Base-by-base conservation (phyloP, 371 early-diverging fungal genomes). In the Lichtheimia corymbifera region DNA sequence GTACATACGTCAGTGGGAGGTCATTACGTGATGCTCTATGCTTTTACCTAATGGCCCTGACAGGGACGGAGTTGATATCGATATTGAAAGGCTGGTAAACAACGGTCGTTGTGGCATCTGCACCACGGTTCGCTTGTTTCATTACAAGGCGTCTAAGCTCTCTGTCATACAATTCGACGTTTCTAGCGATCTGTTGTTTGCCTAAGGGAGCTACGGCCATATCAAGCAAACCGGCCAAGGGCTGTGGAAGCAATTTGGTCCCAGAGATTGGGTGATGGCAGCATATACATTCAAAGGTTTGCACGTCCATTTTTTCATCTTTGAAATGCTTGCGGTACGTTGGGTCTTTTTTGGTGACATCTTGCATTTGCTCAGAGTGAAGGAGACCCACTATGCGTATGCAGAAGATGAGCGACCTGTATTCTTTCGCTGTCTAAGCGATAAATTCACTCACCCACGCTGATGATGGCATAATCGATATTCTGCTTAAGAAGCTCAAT, bases 281-380 rank as follows among this genome's bases (percentile, higher is more conserved):
- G 17, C 77, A 77, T 22, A 57, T 42, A 45, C 77, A 74, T 47
- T 77, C 77, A 45, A 58, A 66, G 14, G 53, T 15, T 6, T 59
- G 68, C 5, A 69, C 43, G 35, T 79, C 62, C 5, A 68, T 54
- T 0, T 22, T 50, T n/a, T 43, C 22, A 27, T 66, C 55, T 17
- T 61, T 18, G 17, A 79, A 76, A 2, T 30, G 49, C 22, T 72
- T 76, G 22, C 57, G 58, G 45, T 79, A 79, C 0, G 55, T 61
- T 4, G 66, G 63, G 4, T 62, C 15, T 4, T 59, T 22, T n/a
- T 62, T 40, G 27, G 71, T 59, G 0, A 58, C 27, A 9, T 47
- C 15, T 9, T 63, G 28, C 14, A 67, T 42, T 30, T 65, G 44
- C 42, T 68, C 66, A 28, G 59, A 57, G 27, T 66, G 66, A 20